Percentiles rank a stretch among this genome's conserved stretches.
Conservation (phyloP, 2,329 filamentous ascomycete genomes). For the Gyromitra esculenta region DNA sequence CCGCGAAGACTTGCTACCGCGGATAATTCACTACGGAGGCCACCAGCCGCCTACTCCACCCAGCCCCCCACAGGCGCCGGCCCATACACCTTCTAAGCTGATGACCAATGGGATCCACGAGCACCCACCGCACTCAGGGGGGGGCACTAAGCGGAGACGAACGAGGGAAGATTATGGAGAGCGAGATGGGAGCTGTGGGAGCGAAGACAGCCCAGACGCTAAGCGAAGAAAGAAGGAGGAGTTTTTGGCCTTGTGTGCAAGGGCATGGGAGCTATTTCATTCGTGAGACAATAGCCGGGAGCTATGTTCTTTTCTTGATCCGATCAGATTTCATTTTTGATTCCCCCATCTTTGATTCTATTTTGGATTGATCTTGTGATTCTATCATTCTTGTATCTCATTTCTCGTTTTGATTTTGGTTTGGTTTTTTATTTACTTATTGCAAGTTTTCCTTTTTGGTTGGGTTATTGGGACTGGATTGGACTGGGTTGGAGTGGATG, state of each 20-base stretch:
- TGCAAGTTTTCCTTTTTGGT: conserved; percentile 33
- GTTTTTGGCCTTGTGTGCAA: conserved; percentile 84
- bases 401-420: conserved; percentile 30
- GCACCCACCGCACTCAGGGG: conserved; percentile 56
- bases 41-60: conserved; percentile 93
- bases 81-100: conserved; percentile 59
- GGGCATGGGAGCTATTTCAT: conserved; percentile 97
- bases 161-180: conserved; percentile 86
- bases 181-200: conserved; percentile 73
- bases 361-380: conserved; percentile 32
- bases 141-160: conserved; percentile 68
- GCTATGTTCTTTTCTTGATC: conserved; percentile 33
- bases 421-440: conserved; percentile 38
- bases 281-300: conserved; percentile 66
- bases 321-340: background rate
- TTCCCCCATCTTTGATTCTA: conserved; percentile 26
- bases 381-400: conserved; percentile 51
- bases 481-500: conserved; percentile 30
- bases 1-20: conserved; percentile 89
- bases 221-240: conserved; percentile 73
- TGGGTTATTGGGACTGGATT: conserved; percentile 28
- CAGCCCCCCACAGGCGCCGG: conserved; percentile 67
- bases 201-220: conserved; percentile 74
- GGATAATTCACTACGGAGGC: conserved; percentile 93
- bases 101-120: conserved; percentile 58